Conservation (phyloP, 2,329 filamentous ascomycete genomes). For the Stagonosporopsis rhizophila region DNA sequence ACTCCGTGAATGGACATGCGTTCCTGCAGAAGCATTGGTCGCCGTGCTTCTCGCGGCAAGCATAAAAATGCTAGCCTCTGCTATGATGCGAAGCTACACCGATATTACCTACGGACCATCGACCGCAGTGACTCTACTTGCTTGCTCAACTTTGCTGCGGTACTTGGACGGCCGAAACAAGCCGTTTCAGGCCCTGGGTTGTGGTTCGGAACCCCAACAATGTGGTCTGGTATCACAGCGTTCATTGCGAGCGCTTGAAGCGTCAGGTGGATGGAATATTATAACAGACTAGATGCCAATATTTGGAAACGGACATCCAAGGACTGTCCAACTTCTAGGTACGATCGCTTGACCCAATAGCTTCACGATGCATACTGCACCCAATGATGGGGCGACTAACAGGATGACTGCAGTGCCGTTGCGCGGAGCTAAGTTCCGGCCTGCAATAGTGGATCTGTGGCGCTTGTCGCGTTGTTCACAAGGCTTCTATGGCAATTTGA, state of each 20-base stretch:
- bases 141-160: background rate
- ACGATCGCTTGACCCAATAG: background rate
- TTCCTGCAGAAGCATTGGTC: constrained; percentile 25
- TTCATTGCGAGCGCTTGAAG: constrained; percentile 36
- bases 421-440: constrained; percentile 18
- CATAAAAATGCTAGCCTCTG: constrained; percentile 16
- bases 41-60: constrained; percentile 46
- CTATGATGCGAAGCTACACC: constrained; percentile 10
- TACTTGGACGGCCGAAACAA: constrained; percentile 12
- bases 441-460: constrained; percentile 12
- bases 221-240: constrained; percentile 38
- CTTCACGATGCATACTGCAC: constrained; percentile 22
- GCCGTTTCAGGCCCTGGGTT: constrained; percentile 29
- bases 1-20: constrained; percentile 12
- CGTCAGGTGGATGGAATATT: constrained; percentile 24
- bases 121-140: constrained; percentile 12
- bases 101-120: constrained; percentile 3
- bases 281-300: constrained; percentile 14
- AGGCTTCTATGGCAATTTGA: constrained; percentile 14
- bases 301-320: constrained; percentile 3
- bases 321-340: background rate
- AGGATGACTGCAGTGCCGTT: constrained; percentile 11
- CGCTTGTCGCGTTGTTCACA: constrained; percentile 2
- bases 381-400: constrained; percentile 12
- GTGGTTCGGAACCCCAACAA: constrained; percentile 39